Evolutionary conservation across 2,329 filamentous ascomycete genomes (phyloP).

Genomic region (Diaporthe helianthi): DNA sequence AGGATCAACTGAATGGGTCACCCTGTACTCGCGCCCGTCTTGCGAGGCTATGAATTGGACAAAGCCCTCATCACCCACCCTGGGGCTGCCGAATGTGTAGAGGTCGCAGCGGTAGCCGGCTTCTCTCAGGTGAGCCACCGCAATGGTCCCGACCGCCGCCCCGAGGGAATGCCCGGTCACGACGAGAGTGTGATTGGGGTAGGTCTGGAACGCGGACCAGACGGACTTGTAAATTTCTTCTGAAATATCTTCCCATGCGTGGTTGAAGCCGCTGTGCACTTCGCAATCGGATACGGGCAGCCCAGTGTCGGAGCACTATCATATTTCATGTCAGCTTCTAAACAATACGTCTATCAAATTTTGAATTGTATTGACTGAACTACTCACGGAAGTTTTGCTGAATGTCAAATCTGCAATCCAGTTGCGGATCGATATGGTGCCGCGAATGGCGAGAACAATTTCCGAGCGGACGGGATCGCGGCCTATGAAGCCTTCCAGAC

Average conservation of each 20-base stretch:
- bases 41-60: constrained; percentile 61
- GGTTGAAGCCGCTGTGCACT: constrained; percentile 64
- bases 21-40: constrained; percentile 58
- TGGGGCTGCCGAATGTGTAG: constrained; percentile 72
- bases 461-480: constrained; percentile 56
- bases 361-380: background rate
- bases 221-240: constrained; percentile 52
- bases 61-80: constrained; percentile 67
- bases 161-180: constrained; percentile 74
- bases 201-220: constrained; percentile 48
- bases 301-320: constrained; percentile 11
- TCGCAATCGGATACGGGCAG: constrained; percentile 47
- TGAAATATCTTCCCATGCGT: constrained; percentile 62
- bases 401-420: constrained; percentile 59
- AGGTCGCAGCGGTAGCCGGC: constrained; percentile 58
- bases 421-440: constrained; percentile 65
- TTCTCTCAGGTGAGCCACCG: constrained; percentile 60
- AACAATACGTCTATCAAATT: background rate
- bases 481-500: constrained; percentile 57
- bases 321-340: background rate
- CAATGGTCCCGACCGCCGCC: constrained; percentile 68
- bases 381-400: constrained; percentile 11
- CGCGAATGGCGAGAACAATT: constrained; percentile 67
- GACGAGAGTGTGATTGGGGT: constrained; percentile 62
- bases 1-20: constrained; percentile 72